These are phyloP conservation scores for Morella rubra DNA, from an alignment of 306 rosid species.

Conservation along the genomic window DNA sequence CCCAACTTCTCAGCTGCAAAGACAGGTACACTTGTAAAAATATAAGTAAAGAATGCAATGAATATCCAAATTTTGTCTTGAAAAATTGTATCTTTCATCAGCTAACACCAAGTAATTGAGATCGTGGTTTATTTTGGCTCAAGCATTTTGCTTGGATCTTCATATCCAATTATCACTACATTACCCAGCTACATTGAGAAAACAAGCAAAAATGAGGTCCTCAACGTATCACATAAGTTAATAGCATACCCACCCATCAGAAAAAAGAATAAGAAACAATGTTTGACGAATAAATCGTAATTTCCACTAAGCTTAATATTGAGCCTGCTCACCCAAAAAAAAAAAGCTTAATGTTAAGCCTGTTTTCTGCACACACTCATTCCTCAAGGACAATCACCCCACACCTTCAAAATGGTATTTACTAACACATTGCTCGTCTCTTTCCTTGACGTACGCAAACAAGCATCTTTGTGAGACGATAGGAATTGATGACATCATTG, in stretches of 20 bases:
- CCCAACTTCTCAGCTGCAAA: slow-evolving; percentile 33
- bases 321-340: no score
- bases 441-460: neutral
- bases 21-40: neutral
- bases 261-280: neutral
- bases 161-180: neutral
- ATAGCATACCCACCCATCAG: neutral
- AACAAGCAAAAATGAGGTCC: neutral
- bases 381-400: neutral
- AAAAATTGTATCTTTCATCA: neutral
- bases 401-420: neutral
- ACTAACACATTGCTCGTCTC: neutral
- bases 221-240: neutral
- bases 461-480: neutral
- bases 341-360: neutral
- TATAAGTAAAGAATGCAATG: neutral
- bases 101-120: neutral
- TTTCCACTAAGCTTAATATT: no score
- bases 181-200: neutral
- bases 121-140: neutral
- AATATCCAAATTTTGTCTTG: neutral
- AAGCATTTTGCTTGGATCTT: neutral
- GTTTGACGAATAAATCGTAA: neutral
- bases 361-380: neutral
- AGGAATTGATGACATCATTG: neutral